phyloP scores from a whole-genome alignment of 176 grass and related monocot species.

The Carex cristatella region DNA sequence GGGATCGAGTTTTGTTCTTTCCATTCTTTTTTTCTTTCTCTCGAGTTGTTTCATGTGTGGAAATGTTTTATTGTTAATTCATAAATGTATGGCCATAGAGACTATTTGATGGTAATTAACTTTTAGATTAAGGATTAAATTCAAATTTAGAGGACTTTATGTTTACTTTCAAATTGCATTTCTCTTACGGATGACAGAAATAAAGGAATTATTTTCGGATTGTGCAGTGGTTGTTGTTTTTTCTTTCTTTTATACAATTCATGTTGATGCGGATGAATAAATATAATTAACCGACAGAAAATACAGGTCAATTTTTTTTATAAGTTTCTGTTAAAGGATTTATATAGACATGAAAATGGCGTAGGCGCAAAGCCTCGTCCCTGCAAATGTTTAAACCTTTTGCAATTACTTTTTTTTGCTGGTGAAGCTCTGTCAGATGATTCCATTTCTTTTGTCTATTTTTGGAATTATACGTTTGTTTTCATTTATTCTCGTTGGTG shows the following conservation, averaged over 20 bases:
- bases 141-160: neutral
- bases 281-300: neutral
- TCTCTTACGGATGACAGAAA: neutral
- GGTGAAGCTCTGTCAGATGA: neutral
- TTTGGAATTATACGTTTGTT: neutral
- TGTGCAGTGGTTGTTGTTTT: neutral
- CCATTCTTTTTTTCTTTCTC: neutral
- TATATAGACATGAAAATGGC: neutral
- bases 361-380: neutral
- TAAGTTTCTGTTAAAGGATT: neutral
- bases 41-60: neutral
- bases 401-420: neutral
- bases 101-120: neutral
- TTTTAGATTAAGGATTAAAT: conserved; percentile 21
- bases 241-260: neutral
- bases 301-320: neutral
- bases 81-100: neutral
- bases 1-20: neutral
- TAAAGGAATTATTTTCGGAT: neutral
- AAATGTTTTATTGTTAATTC: neutral
- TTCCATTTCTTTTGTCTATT: neutral
- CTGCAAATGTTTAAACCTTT: neutral
- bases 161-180: neutral
- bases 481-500: neutral
- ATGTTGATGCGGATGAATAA: neutral